Conservation (phyloP, 2,329 filamentous ascomycete species). For the Aspergillus sp. region DNA sequence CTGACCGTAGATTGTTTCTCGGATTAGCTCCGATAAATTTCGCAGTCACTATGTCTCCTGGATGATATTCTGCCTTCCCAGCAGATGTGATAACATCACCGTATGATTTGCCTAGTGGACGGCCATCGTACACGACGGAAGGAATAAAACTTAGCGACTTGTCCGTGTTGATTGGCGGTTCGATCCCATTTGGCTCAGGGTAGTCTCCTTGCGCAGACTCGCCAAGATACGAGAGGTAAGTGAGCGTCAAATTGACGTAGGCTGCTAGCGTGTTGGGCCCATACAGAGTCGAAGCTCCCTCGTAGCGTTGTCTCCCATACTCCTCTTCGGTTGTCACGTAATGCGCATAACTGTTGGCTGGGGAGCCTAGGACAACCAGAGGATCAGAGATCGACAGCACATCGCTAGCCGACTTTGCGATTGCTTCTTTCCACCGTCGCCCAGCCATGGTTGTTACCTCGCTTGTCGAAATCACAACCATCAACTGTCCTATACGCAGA, state of each 20-base stretch:
- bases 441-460: constrained; percentile 94
- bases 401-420: constrained; percentile 60
- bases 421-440: constrained; percentile 78
- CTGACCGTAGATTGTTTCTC: constrained; percentile 81
- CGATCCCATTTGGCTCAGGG: constrained; percentile 58
- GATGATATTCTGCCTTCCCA: constrained; percentile 57
- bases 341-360: constrained; percentile 88
- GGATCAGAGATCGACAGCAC: constrained; percentile 58
- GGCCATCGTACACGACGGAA: constrained; percentile 73
- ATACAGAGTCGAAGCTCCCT: constrained; percentile 91
- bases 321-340: constrained; percentile 81
- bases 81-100: constrained; percentile 66
- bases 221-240: constrained; percentile 69
- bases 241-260: constrained; percentile 84
- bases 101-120: constrained; percentile 69
- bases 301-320: constrained; percentile 84
- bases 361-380: constrained; percentile 82
- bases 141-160: constrained; percentile 80
- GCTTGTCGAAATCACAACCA: constrained; percentile 82
- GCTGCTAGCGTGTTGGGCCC: constrained; percentile 81
- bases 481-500: constrained; percentile 79
- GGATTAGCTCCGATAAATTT: constrained; percentile 88
- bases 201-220: constrained; percentile 46
- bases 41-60: constrained; percentile 66
- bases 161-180: constrained; percentile 77